These are phyloP conservation scores for Harringtonia aguacate DNA, from an alignment of 2,329 filamentous ascomycete species.

Conservation along the genomic window DNA sequence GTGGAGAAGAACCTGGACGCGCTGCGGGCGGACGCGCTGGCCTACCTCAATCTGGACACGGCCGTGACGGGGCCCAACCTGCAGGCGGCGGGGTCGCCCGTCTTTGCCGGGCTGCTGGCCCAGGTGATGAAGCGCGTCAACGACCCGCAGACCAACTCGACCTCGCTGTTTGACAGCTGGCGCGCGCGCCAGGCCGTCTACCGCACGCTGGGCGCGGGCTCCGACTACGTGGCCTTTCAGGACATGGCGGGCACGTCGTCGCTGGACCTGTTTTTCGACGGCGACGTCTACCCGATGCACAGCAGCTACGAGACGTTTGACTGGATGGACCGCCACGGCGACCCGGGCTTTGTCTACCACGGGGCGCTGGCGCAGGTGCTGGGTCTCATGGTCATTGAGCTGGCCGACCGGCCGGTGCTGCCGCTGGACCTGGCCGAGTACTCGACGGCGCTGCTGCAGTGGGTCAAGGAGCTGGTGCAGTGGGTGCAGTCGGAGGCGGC, in stretches of 20 bases:
- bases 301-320: conserved; percentile 86
- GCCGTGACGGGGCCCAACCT: conserved; percentile 70
- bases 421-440: conserved; percentile 75
- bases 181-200: conserved; percentile 51
- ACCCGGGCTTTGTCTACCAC: conserved; percentile 78
- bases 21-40: conserved; percentile 64
- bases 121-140: conserved; percentile 63
- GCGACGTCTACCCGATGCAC: conserved; percentile 45
- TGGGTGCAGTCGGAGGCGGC: conserved; percentile 30
- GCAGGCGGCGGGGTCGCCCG: conserved; percentile 67
- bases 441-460: conserved; percentile 53
- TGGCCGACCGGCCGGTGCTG: conserved; percentile 69
- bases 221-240: conserved; percentile 86
- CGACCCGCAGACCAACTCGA: conserved; percentile 60
- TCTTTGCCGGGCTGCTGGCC: conserved; percentile 62
- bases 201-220: conserved; percentile 59
- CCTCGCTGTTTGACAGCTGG: conserved; percentile 70
- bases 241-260: conserved; percentile 82
- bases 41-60: conserved; percentile 85
- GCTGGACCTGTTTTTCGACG: conserved; percentile 67
- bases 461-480: conserved; percentile 29
- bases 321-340: conserved; percentile 70
- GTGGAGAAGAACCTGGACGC: conserved; percentile 74
- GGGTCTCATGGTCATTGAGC: conserved; percentile 72
- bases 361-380: conserved; percentile 67